Evolutionary conservation across 352 stramenopile genomes (phyloP).

Genomic region (Synura sp.): DNA sequence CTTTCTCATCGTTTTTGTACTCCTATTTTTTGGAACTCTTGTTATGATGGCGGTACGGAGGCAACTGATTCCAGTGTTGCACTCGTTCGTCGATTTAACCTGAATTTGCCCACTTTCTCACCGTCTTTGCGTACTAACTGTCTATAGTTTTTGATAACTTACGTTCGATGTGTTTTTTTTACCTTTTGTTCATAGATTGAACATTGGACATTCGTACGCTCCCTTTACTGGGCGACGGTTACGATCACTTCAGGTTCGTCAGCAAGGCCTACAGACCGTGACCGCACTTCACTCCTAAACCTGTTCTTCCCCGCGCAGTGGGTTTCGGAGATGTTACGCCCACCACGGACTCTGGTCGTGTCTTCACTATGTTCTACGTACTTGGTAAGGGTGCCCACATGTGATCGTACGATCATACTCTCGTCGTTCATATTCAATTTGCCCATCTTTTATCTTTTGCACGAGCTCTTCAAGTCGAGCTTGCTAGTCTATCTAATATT

Average conservation of each 20-base stretch:
- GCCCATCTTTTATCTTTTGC: too few relatives aligned
- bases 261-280: too few relatives aligned
- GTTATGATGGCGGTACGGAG: neutral
- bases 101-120: too few relatives aligned
- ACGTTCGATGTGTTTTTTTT: neutral
- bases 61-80: neutral
- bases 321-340: slow-evolving; percentile 11
- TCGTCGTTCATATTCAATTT: too few relatives aligned
- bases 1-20: neutral
- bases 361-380: slow-evolving; percentile 25
- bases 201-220: neutral
- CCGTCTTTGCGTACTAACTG: too few relatives aligned
- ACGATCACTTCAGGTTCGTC: neutral
- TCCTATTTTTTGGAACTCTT: neutral
- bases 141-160: neutral
- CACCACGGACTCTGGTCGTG: neutral
- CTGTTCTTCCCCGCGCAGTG: too few relatives aligned
- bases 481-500: too few relatives aligned
- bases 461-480: too few relatives aligned
- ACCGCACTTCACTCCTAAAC: too few relatives aligned
- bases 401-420: too few relatives aligned
- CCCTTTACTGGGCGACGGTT: slow-evolving; percentile 25
- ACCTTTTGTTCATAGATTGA: neutral
- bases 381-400: too few relatives aligned
- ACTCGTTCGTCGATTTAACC: neutral